A percentile compares a stretch with the other conserved stretches of the same genome.
phyloP scores from a whole-genome alignment of 352 stramenopile genomes.

The Pythium sp. region DNA sequence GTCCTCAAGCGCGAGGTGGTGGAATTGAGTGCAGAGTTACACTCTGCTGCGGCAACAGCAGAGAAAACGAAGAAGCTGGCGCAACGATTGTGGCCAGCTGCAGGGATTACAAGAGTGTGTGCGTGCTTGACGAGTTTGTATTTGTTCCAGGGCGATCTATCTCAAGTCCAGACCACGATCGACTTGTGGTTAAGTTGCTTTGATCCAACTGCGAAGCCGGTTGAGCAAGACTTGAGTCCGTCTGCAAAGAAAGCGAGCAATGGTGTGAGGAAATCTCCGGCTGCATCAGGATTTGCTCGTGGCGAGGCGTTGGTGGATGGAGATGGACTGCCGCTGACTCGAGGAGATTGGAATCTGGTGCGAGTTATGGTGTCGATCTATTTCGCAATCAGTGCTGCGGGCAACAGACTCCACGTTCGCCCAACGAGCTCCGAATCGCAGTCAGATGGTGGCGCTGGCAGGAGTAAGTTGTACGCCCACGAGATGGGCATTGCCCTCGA shows the following conservation, averaged over 20 bases:
- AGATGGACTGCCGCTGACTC: constrained; percentile 73
- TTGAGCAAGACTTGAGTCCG: constrained; percentile 32
- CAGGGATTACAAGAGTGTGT: constrained; percentile 77
- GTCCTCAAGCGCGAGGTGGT: constrained; percentile 61
- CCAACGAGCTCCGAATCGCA: constrained; percentile 19
- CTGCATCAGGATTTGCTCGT: constrained; percentile 41
- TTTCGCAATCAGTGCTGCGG: constrained; percentile 64
- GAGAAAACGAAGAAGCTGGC: constrained; percentile 62
- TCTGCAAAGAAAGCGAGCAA: constrained; percentile 24
- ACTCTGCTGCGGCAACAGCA: constrained; percentile 55
- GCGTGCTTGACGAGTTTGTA: constrained; percentile 75
- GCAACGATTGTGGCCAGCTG: constrained; percentile 67
- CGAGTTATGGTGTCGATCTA: constrained; percentile 77
- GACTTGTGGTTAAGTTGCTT: constrained; percentile 72
- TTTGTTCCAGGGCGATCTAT: constrained; percentile 67
- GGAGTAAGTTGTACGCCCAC: constrained; percentile 47
- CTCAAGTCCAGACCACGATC: constrained; percentile 49
- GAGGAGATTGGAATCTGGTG: constrained; percentile 82
- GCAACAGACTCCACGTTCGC: constrained; percentile 48
- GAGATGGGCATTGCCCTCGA: constrained; percentile 64
- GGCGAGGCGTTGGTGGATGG: constrained; percentile 75
- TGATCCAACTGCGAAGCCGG: constrained; percentile 57
- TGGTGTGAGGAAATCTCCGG: constrained; percentile 18
- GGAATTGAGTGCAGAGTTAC: constrained; percentile 62
- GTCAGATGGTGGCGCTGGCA: constrained; percentile 20